Conservation (phyloP, 306 rosid genomes). For the Betula pendula region DNA sequence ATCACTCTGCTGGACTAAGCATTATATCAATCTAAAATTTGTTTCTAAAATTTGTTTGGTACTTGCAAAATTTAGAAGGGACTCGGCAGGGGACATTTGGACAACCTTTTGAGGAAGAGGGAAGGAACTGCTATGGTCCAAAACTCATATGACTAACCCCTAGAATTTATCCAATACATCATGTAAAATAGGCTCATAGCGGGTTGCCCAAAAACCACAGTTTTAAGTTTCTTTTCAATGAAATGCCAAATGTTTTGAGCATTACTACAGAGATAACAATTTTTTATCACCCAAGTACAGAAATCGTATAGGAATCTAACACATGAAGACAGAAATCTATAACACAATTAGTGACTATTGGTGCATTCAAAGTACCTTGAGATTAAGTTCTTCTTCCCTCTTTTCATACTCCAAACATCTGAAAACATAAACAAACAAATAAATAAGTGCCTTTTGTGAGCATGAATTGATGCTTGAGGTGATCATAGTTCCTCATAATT, state of each 20-base stretch:
- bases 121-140: too few species aligned
- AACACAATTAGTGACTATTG: slow-evolving; percentile 6
- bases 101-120: too few species aligned
- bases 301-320: background rate
- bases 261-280: background rate
- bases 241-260: background rate
- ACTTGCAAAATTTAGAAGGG: background rate
- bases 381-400: slow-evolving; percentile 51
- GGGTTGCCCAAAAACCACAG: too few species aligned
- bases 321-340: background rate
- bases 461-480: background rate
- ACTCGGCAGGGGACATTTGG: too few species aligned
- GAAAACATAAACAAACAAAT: slow-evolving; percentile 22
- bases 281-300: too few species aligned
- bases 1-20: background rate
- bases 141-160: too few species aligned
- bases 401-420: slow-evolving; percentile 62
- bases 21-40: background rate
- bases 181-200: background rate
- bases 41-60: too few species aligned
- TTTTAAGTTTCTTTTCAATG: background rate
- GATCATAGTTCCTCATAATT: background rate
- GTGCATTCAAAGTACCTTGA: slow-evolving; percentile 52
- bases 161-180: too few species aligned
- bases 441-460: slow-evolving; percentile 3